Conservation (phyloP, 805 yeast species). For the Schwanniomyces occidentalis region DNA sequence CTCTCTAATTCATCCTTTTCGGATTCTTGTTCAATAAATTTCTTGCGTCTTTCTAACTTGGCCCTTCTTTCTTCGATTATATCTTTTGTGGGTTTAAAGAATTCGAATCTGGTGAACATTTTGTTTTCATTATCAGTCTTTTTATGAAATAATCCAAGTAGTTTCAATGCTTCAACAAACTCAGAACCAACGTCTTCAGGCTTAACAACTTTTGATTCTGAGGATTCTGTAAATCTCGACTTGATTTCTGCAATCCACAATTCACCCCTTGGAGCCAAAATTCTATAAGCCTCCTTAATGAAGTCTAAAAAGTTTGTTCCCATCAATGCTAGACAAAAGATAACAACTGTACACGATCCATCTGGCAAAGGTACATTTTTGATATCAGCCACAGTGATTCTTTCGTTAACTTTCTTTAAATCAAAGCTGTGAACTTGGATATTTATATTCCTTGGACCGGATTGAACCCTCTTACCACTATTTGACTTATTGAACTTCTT, state of each 20-base stretch:
- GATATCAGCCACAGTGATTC: conserved; percentile 96
- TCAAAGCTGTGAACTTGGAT: conserved; percentile 86
- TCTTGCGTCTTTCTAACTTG: conserved; percentile 59
- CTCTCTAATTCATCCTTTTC: conserved; percentile 59
- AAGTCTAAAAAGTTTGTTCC: conserved; percentile 96
- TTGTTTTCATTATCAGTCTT: conserved; percentile 83
- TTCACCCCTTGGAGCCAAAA: conserved; percentile 88
- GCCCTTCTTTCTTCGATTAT: conserved; percentile 62
- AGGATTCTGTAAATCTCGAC: conserved; percentile 74
- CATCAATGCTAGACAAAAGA: conserved; percentile 94
- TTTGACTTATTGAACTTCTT: conserved; percentile 34
- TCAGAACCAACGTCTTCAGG: conserved; percentile 62
- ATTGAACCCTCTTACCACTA: conserved; percentile 9
- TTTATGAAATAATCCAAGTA: conserved; percentile 83
- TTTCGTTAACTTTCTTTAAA: conserved; percentile 80
- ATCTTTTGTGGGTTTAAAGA: conserved; percentile 79
- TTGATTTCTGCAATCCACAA: conserved; percentile 98
- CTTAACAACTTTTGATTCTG: conserved; percentile 20
- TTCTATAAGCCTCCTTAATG: conserved; percentile 83
- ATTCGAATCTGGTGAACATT: conserved; percentile 94
- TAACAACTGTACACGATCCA: conserved; percentile 79
- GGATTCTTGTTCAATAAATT: conserved; percentile 69
- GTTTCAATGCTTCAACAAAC: conserved; percentile 75
- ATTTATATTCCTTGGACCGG: conserved; percentile 38
- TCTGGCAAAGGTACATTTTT: conserved; percentile 83